Evolutionary conservation across 306 rosid species (phyloP), one percentile per base, ranked within the genome.

Genomic region (Rosa rugosa): DNA sequence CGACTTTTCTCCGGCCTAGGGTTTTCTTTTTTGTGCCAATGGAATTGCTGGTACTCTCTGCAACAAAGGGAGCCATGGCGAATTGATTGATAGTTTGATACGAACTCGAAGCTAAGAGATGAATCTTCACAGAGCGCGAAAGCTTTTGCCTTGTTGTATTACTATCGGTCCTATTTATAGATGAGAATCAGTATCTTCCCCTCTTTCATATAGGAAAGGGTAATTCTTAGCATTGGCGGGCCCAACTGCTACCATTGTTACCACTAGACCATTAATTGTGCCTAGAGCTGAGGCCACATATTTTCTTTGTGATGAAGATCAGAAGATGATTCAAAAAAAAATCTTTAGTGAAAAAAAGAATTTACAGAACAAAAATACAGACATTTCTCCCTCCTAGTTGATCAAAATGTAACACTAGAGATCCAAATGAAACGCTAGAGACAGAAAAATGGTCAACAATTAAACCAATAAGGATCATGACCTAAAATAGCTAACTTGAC

Each of bases 1-100:
- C 80, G 1, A 75, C 51, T 50, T 27, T 80, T 49, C 27, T 64
- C 2, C 64, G 75, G 44, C 84, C 72, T 44, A 14, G 56, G 71
- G 41, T 67, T 57, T 75, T 18, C 84, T 75, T 75, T 34, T 51
- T 53, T 56, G 5, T 10, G 14, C 34, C 65, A 23, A 59, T 36
- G 2, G 14, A 25, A 23, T 59, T 25, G 65, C 65, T 59, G 34
- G 6, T 25, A 10, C 65, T 59, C 16, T 59, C 16, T 59, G 12
- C 64, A 57, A 57, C 14, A 9, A 22, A 0, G 31, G 36, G 34
- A 59, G 60, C 60, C 60, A 54, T 20, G 60, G 60, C 4, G 57
- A 51, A 54, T 54, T 54, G 25, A 54, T 54, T 2, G 25, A 53
- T 6, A 53, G 25, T 18, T 54, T 2, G 11, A 53, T 6, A 53